Evolutionary conservation across 805 yeast genomes (phyloP), one percentile per base, ranked within the genome.

Genomic region (Kregervanrija pseudodelftensis): DNA sequence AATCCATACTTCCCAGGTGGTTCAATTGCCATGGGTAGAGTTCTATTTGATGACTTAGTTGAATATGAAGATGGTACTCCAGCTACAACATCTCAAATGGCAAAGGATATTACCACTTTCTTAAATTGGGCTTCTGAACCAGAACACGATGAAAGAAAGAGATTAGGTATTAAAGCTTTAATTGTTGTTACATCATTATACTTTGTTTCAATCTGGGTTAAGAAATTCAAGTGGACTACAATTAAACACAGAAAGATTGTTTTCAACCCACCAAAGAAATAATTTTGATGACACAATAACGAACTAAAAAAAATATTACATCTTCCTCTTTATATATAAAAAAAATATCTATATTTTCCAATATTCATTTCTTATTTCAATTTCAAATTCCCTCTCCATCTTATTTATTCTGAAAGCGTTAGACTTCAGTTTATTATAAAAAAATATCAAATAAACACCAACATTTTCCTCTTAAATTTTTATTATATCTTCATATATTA

Each of bases 1-100:
- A 93, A 93, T 79, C 99, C 99, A 63, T 93, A 93, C 78, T 93
- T 93, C 96, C 98, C 99, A 67, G 98, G 98, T 73, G 98, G 99
- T 55, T 78, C 97, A 37, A 91, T 93, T 74, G 99, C 96, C 58
- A 93, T 93, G 99, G 98, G 87, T 65, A 86, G 99, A 75, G 98
- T 91, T 48, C 77, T 93, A 68, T 93, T 90, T 59, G 99, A 93
- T 66, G 99, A 87, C 55, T 77, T 93, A 63, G 99, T 93, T 53
- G 99, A 93, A 76, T 93, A 82, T 72, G 99, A 93, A 68, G 99
- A 93, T 67, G 99, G 99, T 64, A 93, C 99, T 48, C 96, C 95
- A 48, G 98, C 99, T 44, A 82, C 98, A 44, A 85, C 98, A 52
- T 83, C 98, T 46, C 99, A 93, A 76, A 90, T 91, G 98, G 99